Evolutionary conservation across 345 rosid genomes (phyloP).

Genomic region (Gossypium rotundifolium): DNA sequence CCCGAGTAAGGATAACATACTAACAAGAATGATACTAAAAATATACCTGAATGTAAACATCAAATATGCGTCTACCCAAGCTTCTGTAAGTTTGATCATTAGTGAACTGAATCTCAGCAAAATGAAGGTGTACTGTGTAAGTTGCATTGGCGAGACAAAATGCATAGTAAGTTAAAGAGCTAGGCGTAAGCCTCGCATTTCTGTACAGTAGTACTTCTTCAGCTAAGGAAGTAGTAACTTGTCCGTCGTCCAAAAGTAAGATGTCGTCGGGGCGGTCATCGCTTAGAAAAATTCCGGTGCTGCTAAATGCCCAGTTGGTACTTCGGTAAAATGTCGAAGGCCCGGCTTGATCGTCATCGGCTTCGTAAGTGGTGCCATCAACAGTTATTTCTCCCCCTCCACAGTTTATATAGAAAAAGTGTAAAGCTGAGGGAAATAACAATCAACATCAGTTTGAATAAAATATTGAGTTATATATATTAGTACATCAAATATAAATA

Average conservation of each 20-base stretch:
- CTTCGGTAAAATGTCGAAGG: slow-evolving; percentile 18
- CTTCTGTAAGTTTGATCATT: neutral
- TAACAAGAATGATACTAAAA: neutral
- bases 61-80: slow-evolving; percentile 52
- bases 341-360: slow-evolving; percentile 26
- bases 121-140: slow-evolving; percentile 56
- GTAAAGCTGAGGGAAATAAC: slow-evolving; percentile 18
- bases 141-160: slow-evolving; percentile 46
- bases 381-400: slow-evolving; percentile 30
- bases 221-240: too few relatives aligned
- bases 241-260: too few relatives aligned
- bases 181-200: slow-evolving; percentile 53
- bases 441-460: too few relatives aligned
- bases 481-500: too few relatives aligned
- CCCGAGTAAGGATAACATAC: too few relatives aligned
- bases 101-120: slow-evolving; percentile 59
- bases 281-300: slow-evolving; percentile 20
- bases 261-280: too few relatives aligned
- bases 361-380: slow-evolving; percentile 22
- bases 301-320: slow-evolving; percentile 47
- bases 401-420: slow-evolving; percentile 30
- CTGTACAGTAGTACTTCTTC: too few relatives aligned
- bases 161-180: slow-evolving; percentile 52
- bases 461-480: too few relatives aligned
- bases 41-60: slow-evolving; percentile 56